Percentiles rank a stretch among this genome's conserved stretches.
Evolutionary conservation across 1,284 basidiomycete species (phyloP).

Genomic region (Agroathelia rolfsii): DNA sequence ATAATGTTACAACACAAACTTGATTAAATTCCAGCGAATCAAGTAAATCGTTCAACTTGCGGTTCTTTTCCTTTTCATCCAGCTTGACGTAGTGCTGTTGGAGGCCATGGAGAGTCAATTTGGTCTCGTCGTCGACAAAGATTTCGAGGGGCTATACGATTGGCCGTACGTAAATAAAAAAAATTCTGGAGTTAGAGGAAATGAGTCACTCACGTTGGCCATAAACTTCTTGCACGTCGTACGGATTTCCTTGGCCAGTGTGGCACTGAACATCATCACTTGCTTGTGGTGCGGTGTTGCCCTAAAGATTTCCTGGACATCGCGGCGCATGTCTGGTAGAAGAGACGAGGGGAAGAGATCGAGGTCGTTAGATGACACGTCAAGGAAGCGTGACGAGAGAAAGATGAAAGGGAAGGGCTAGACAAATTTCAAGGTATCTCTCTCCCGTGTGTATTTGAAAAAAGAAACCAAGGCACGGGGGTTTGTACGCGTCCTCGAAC

Average conservation of each 20-base stretch:
- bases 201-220: conserved; percentile 73
- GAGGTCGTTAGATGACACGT: conserved; percentile 56
- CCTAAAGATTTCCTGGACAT: conserved; percentile 99
- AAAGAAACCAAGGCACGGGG: too few species aligned
- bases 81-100: conserved; percentile 99
- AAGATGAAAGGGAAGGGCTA: conserved; percentile 44
- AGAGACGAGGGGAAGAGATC: conserved; percentile 40
- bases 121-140: conserved; percentile 99
- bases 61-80: conserved; percentile 93
- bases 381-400: conserved; percentile 30
- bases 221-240: conserved; percentile 99
- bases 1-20: conserved; percentile 30
- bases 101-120: conserved; percentile 94
- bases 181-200: conserved; percentile 3
- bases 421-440: conserved; percentile 16
- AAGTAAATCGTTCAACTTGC: conserved; percentile 94
- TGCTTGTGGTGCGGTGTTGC: conserved; percentile 99
- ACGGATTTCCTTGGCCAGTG: conserved; percentile 93
- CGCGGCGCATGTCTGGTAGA: conserved; percentile 94
- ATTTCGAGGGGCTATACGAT: conserved; percentile 86
- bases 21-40: conserved; percentile 99
- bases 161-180: conserved; percentile 10
- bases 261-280: conserved; percentile 99
- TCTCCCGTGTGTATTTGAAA: too few species aligned
- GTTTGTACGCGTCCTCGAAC: too few species aligned